Conservation (phyloP, 2,329 filamentous ascomycete genomes). For the Hypoxylon sp. region DNA sequence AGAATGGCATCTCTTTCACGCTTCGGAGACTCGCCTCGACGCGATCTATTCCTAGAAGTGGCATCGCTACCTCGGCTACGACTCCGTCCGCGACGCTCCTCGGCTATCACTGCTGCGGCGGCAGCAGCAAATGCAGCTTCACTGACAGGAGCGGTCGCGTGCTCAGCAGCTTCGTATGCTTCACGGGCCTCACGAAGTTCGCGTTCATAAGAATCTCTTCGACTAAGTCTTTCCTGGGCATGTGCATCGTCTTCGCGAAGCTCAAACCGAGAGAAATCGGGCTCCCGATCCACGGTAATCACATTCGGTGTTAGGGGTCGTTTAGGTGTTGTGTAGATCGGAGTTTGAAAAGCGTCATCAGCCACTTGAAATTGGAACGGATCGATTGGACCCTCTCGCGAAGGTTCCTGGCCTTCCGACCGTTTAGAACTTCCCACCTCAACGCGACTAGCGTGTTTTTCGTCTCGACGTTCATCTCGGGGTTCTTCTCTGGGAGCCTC, state of each 20-base stretch:
- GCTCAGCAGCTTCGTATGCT: slow-evolving; percentile 61
- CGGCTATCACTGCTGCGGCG: slow-evolving; percentile 58
- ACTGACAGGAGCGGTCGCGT: slow-evolving; percentile 63
- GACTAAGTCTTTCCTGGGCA: slow-evolving; percentile 59
- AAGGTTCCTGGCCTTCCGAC: slow-evolving; percentile 45
- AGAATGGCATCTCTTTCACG: slow-evolving; percentile 62
- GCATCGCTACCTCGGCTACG: slow-evolving; percentile 52
- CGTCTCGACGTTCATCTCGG: slow-evolving; percentile 23
- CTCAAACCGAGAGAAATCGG: slow-evolving; percentile 59
- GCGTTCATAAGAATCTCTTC: slow-evolving; percentile 64
- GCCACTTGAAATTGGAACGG: slow-evolving; percentile 71
- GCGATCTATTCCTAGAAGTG: slow-evolving; percentile 55
- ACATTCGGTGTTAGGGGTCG: slow-evolving; percentile 64
- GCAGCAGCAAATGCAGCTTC: slow-evolving; percentile 63
- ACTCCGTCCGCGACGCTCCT: slow-evolving; percentile 52
- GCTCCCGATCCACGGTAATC: slow-evolving; percentile 67
- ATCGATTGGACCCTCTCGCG: slow-evolving; percentile 59
- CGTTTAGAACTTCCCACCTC: slow-evolving; percentile 49
- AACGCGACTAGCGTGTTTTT: slow-evolving; percentile 40
- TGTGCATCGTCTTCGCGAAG: slow-evolving; percentile 47
- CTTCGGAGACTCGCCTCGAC: slow-evolving; percentile 48
- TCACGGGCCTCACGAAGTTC: slow-evolving; percentile 61
- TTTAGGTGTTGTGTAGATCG: slow-evolving; percentile 56
- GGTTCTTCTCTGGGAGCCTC: slow-evolving; percentile 46
- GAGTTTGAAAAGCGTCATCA: slow-evolving; percentile 65